Percentiles rank a stretch among this genome's conserved stretches.
These are phyloP conservation scores for Penicillium subrubescens DNA, from an alignment of 495 filamentous ascomycete species.

Conservation along the genomic window DNA sequence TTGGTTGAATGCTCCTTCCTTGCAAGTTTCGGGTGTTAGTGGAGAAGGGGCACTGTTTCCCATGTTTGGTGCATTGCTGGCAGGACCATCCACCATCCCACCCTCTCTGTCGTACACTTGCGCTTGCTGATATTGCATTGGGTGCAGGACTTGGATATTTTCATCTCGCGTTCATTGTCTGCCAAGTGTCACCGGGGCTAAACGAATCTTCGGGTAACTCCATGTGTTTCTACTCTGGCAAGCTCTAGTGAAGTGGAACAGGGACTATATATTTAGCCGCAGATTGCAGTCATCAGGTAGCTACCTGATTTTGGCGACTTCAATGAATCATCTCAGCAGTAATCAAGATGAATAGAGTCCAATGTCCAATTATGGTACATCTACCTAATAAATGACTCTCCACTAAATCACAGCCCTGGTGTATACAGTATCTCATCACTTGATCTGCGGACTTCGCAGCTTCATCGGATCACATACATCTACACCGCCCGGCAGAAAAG, in stretches of 20 bases:
- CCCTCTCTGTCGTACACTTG: not conserved
- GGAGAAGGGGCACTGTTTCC: not conserved
- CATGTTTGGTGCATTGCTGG: not conserved
- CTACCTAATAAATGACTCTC: not conserved
- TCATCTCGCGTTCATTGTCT: not conserved
- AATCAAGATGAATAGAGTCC: no score
- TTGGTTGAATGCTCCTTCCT: not conserved
- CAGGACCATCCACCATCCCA: not conserved
- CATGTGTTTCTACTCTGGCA: not conserved
- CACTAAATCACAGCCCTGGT: not conserved
- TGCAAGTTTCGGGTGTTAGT: not conserved
- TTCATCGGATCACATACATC: not conserved
- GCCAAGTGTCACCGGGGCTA: not conserved
- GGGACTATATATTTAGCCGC: not conserved
- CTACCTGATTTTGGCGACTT: not conserved
- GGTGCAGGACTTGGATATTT: not conserved
- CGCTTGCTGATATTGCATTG: not conserved
- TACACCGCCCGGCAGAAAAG: conserved; percentile 29
- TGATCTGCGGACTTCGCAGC: no score
- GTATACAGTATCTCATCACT: no score
- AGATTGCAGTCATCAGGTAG: no score
- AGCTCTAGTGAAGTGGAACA: not conserved
- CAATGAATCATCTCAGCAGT: not conserved
- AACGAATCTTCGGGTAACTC: not conserved
- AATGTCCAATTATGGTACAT: no score